Conservation (phyloP, 805 yeast genomes). For the Saccharomycopsis lassenensis region DNA sequence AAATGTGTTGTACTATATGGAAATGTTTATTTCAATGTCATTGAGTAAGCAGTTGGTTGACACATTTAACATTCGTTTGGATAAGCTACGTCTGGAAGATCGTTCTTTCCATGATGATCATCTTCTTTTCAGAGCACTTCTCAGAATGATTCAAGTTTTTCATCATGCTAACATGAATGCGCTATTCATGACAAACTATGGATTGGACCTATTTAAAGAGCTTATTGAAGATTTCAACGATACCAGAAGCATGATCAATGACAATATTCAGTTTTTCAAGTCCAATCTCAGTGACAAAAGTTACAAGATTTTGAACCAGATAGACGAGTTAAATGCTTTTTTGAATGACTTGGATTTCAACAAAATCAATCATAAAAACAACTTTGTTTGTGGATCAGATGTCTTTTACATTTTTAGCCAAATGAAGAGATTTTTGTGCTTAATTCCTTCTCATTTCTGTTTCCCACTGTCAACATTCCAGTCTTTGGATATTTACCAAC, state of each 20-base stretch:
- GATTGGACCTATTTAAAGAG: slow-evolving; percentile 1
- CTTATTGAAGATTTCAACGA: slow-evolving; percentile 3
- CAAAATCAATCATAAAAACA: too few species aligned
- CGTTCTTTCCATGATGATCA: not conserved
- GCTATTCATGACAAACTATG: slow-evolving; percentile 7
- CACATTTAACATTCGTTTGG: not conserved
- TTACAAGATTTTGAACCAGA: too few species aligned
- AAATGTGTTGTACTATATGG: slow-evolving; percentile 2
- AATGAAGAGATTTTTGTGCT: too few species aligned
- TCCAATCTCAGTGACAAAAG: too few species aligned
- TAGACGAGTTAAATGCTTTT: too few species aligned
- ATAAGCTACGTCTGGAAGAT: not conserved
- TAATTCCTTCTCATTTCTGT: too few species aligned
- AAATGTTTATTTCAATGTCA: slow-evolving; percentile 1
- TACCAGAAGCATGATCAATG: too few species aligned
- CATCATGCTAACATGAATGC: not conserved
- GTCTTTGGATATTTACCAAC: not conserved
- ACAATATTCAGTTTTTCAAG: too few species aligned
- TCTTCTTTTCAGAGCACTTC: not conserved
- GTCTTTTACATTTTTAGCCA: too few species aligned
- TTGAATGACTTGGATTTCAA: too few species aligned
- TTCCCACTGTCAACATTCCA: not conserved
- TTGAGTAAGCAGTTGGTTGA: slow-evolving; percentile 1
- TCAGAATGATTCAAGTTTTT: slow-evolving; percentile 4
- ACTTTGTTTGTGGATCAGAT: too few species aligned